These are phyloP conservation scores for Venturia carpophila DNA, from an alignment of 2,329 filamentous ascomycete species.

Conservation along the genomic window DNA sequence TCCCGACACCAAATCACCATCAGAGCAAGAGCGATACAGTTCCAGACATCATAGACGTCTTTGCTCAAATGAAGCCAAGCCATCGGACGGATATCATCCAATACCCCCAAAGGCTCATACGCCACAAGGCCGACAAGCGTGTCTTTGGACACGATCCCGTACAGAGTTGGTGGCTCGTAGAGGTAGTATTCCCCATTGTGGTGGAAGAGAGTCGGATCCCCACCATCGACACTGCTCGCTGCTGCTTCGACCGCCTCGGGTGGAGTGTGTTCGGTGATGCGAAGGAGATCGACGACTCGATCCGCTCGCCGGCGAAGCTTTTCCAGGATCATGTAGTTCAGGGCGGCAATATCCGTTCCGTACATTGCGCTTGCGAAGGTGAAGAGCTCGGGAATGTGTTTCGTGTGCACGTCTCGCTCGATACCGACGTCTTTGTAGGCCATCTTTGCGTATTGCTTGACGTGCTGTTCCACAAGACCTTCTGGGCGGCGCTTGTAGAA, in stretches of 20 bases:
- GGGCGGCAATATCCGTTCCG: neutral
- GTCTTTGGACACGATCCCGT: slow-evolving; percentile 47
- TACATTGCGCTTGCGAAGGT: neutral
- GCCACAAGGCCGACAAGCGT: slow-evolving; percentile 47
- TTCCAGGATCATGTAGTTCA: neutral
- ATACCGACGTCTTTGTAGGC: slow-evolving; percentile 43
- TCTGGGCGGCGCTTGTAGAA: slow-evolving; percentile 31
- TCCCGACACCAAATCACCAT: slow-evolving; percentile 47
- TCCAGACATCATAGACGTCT: slow-evolving; percentile 52
- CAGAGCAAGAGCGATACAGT: slow-evolving; percentile 49
- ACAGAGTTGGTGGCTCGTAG: slow-evolving; percentile 41
- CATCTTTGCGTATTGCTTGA: slow-evolving; percentile 47
- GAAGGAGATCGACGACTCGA: neutral
- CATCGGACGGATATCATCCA: slow-evolving; percentile 34
- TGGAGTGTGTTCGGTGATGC: neutral
- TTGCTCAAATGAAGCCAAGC: slow-evolving; percentile 48
- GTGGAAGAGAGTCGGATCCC: neutral
- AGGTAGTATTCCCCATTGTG: slow-evolving; percentile 20
- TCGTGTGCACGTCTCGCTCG: slow-evolving; percentile 26
- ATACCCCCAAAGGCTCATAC: slow-evolving; percentile 36
- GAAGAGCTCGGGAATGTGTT: slow-evolving; percentile 24
- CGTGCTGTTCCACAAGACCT: slow-evolving; percentile 34
- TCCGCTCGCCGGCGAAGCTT: slow-evolving; percentile 5
- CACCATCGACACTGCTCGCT: neutral
- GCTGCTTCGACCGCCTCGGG: neutral